Evolutionary conservation across 148 eudicot species (phyloP).

Genomic region (Tetragonia tetragonoides): DNA sequence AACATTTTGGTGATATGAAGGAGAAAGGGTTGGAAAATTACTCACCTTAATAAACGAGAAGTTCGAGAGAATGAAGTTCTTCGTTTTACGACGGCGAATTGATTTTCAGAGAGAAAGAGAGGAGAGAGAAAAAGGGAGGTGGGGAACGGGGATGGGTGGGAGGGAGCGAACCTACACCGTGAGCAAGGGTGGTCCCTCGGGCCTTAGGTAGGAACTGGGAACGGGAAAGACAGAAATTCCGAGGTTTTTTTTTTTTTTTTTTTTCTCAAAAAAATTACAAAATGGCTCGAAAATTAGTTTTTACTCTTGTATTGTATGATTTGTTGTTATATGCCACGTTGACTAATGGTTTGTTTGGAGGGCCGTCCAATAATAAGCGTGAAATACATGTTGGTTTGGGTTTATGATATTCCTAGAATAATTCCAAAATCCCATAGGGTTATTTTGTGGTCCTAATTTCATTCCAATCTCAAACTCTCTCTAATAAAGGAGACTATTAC

Average conservation of each 20-base stretch:
- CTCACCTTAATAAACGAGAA: not conserved
- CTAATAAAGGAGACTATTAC: not conserved
- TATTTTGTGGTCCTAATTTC: not conserved
- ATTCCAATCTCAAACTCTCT: not conserved
- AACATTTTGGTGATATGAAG: not conserved
- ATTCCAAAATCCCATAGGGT: too few species aligned
- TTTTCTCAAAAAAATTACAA: too few species aligned
- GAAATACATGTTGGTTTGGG: not conserved
- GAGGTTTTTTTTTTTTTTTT: not conserved
- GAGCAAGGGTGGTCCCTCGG: conserved; percentile 9
- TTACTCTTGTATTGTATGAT: too few species aligned
- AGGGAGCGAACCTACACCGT: conserved; percentile 32
- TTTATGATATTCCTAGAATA: too few species aligned
- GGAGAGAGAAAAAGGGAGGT: conserved; percentile 20
- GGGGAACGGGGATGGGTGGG: conserved; percentile 21
- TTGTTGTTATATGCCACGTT: not conserved
- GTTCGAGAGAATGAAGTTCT: not conserved
- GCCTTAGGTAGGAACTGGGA: not conserved
- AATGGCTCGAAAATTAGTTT: too few species aligned
- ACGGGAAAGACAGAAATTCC: not conserved
- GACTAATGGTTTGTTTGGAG: not conserved
- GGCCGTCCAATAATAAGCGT: not conserved
- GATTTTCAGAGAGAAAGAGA: not conserved
- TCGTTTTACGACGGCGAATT: not conserved
- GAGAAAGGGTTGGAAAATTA: not conserved